These are phyloP conservation scores for Phytophthora sp. DNA, from an alignment of 352 stramenopile species.

Conservation along the genomic window DNA sequence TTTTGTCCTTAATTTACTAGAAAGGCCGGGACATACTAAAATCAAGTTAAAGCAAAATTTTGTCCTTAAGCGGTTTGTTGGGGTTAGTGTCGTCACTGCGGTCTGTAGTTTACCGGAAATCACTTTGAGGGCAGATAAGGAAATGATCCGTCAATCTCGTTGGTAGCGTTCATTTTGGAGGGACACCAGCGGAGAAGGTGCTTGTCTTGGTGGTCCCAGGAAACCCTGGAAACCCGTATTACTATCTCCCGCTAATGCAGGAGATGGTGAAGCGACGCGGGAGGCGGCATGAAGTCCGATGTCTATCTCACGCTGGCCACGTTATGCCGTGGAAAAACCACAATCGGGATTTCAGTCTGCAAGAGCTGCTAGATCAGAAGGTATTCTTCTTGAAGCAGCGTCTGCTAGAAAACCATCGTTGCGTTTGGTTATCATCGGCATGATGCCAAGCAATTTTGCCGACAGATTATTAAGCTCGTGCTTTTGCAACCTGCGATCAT, in stretches of 20 bases:
- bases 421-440: constrained; percentile 59
- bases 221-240: constrained; percentile 70
- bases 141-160: no score
- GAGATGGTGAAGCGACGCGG: constrained; percentile 44
- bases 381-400: constrained; percentile 47
- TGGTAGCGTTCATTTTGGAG: no score
- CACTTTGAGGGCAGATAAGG: no score
- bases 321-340: constrained; percentile 76
- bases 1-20: no score
- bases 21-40: no score
- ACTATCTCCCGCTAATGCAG: constrained; percentile 73
- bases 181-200: no score
- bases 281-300: constrained; percentile 56
- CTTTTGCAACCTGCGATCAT: constrained; percentile 79
- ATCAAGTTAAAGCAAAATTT: no score
- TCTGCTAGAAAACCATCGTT: constrained; percentile 53
- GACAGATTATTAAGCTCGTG: constrained; percentile 62
- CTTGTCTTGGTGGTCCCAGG: constrained; percentile 71
- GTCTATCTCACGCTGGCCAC: constrained; percentile 64
- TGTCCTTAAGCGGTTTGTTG: no score
- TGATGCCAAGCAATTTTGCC: constrained; percentile 54
- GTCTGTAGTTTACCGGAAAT: no score
- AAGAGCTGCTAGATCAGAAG: constrained; percentile 70
- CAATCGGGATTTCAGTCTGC: constrained; percentile 49
- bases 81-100: no score